Evolutionary conservation across 148 eudicot species (phyloP), one percentile per base, ranked within the genome.

Genomic region (Polygonum maritimum): DNA sequence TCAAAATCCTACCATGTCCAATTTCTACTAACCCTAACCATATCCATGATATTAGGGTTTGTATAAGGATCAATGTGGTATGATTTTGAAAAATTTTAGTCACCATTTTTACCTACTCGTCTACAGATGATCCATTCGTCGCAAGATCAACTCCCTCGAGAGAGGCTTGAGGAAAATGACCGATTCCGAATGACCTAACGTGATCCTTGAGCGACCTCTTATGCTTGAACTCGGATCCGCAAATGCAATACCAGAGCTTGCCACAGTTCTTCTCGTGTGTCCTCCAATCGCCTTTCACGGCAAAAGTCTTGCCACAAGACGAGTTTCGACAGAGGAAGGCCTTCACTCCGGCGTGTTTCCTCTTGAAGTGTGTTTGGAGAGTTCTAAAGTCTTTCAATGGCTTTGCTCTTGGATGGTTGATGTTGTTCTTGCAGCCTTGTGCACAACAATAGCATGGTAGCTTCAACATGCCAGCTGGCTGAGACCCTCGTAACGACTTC

Each of bases 231-330:
- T 89, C 92, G 41, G 92, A 89, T 0, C 92, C 92, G 82, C 92
- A 89, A 75, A 81, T 80, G 67, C 92, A 89, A 62, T 87, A 87
- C 92, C 92, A 89, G 5, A 89, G 84, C 75, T 89, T 89, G 49
- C 92, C 92, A 67, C 92, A 89, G 36, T 89, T 89, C 78, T 89
- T 89, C 81, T 89, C 92, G 77, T 89, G 92, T 1, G 92, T 89
- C 73, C 92, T 81, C 92, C 92, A 89, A 51, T 89, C 92, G 4
- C 92, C 92, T 40, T 89, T 89, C 33, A 89, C 93, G 0, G 93
- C 93, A 69, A 89, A 89, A 13, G 86, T 78, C 78, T 89, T 89
- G 16, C 80, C 78, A 78, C 93, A 88, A 5, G 71, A 26, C 0
- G 69, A 67, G 76, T 87, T 89, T 57, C 93, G 73, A 74, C 93